Conservation (phyloP, 2,329 filamentous ascomycete species). For the Dactylella cylindrospora region DNA sequence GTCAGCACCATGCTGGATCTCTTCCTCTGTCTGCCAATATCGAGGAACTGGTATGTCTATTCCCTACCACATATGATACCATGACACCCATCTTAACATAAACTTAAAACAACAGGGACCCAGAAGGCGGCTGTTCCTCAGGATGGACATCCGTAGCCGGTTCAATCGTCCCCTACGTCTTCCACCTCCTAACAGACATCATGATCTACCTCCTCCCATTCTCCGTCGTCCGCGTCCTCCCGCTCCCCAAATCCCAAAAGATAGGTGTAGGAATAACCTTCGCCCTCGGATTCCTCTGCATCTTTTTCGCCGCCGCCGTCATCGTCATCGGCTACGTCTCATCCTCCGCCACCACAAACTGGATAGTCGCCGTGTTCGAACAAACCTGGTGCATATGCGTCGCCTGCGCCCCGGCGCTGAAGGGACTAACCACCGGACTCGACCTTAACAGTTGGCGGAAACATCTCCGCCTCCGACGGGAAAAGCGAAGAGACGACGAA, state of each 20-base stretch:
- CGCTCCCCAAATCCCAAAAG: conserved; percentile 10
- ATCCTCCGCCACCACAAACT: conserved; percentile 4
- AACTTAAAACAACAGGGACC: conserved; percentile 11
- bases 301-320: conserved; percentile 21
- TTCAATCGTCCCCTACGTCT: conserved; percentile 19
- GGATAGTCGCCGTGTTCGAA: conserved; percentile 29
- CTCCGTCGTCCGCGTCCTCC: conserved; percentile 6
- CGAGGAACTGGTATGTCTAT: conserved; percentile 25
- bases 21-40: conserved; percentile 27
- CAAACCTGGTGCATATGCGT: conserved; percentile 22
- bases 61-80: neutral
- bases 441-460: conserved; percentile 1
- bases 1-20: conserved; percentile 17
- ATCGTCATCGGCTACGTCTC: conserved; percentile 18
- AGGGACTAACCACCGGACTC: conserved; percentile 1
- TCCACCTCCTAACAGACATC: conserved; percentile 26
- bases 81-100: neutral
- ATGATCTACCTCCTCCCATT: conserved; percentile 37
- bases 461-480: conserved; percentile 3
- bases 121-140: conserved; percentile 16
- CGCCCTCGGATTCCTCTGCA: conserved; percentile 29
- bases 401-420: conserved; percentile 20
- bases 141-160: conserved; percentile 8
- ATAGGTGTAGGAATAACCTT: conserved; percentile 24
- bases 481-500: conserved; percentile 7